phyloP scores from a whole-genome alignment of 2,329 filamentous ascomycete genomes.

The Colletotrichum sp. region DNA sequence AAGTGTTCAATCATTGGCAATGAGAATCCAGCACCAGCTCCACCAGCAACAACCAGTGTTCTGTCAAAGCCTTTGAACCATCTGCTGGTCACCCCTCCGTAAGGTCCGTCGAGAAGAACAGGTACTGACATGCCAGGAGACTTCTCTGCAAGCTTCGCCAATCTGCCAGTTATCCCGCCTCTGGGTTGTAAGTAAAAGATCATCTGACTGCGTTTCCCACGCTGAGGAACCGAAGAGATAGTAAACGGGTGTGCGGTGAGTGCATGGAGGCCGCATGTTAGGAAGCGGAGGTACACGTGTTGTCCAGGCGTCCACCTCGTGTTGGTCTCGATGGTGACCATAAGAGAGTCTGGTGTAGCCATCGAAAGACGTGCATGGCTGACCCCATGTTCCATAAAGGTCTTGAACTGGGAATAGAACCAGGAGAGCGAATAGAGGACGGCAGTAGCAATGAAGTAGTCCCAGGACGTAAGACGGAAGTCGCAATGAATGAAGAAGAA shows the following conservation, averaged over 20 bases:
- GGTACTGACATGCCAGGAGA: conserved; percentile 40
- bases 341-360: conserved; percentile 33
- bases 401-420: conserved; percentile 44
- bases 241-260: conserved; percentile 60
- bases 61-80: conserved; percentile 44
- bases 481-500: conserved; percentile 68
- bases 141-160: conserved; percentile 43
- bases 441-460: conserved; percentile 65
- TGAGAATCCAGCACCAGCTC: conserved; percentile 60
- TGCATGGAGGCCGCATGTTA: conserved; percentile 45
- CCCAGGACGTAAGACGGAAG: conserved; percentile 59
- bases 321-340: conserved; percentile 46
- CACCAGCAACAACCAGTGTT: conserved; percentile 56
- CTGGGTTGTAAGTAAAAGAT: conserved; percentile 59
- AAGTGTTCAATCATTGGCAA: conserved; percentile 52
- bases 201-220: conserved; percentile 37
- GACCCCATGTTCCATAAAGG: conserved; percentile 42
- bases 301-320: conserved; percentile 57
- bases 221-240: conserved; percentile 52
- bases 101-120: conserved; percentile 63
- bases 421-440: conserved; percentile 29
- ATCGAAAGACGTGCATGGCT: neutral
- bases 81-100: conserved; percentile 52
- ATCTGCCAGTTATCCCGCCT: conserved; percentile 52
- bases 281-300: conserved; percentile 60